Evolutionary conservation across 768 basidiomycete genomes (phyloP).

Genomic region (Cytidiella melzeri): DNA sequence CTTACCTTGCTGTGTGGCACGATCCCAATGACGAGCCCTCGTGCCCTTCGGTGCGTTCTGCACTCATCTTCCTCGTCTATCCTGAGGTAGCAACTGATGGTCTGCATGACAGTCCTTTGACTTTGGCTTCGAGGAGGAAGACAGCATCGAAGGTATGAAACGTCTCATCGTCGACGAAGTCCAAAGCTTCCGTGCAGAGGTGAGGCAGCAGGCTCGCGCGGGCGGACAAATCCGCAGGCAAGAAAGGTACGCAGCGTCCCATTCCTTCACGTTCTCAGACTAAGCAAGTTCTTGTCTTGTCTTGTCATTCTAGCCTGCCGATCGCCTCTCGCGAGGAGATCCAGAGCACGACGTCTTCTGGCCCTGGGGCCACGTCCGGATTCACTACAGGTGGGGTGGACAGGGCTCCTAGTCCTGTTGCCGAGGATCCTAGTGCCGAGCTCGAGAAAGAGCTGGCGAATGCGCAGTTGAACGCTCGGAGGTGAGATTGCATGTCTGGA

Average conservation of each 20-base stretch:
- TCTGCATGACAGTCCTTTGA: slow-evolving; percentile 68
- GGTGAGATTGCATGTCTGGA: neutral
- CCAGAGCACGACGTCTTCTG: slow-evolving; percentile 62
- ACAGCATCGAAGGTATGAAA: slow-evolving; percentile 97
- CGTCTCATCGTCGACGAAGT: slow-evolving; percentile 92
- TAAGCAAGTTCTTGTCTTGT: too few species aligned
- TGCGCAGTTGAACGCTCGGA: slow-evolving; percentile 41
- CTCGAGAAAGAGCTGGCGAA: slow-evolving; percentile 83
- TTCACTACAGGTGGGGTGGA: slow-evolving; percentile 60
- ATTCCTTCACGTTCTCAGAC: neutral
- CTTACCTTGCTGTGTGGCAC: slow-evolving; percentile 96
- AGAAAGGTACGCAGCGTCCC: slow-evolving; percentile 49
- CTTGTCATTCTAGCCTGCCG: slow-evolving; percentile 69
- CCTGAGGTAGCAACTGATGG: neutral
- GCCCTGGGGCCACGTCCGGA: slow-evolving; percentile 50
- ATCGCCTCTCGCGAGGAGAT: slow-evolving; percentile 82
- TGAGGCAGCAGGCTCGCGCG: slow-evolving; percentile 75
- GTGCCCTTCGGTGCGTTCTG: slow-evolving; percentile 62
- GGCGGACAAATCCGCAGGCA: slow-evolving; percentile 69
- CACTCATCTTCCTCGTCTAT: too few species aligned
- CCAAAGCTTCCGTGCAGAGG: slow-evolving; percentile 80
- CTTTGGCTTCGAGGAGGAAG: slow-evolving; percentile 95
- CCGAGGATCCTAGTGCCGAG: slow-evolving; percentile 82
- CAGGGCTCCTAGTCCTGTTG: slow-evolving; percentile 59
- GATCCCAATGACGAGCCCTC: slow-evolving; percentile 92